Base-by-base conservation (phyloP, 2,329 filamentous ascomycete genomes). In the Chrysosporium keratinophilum region DNA sequence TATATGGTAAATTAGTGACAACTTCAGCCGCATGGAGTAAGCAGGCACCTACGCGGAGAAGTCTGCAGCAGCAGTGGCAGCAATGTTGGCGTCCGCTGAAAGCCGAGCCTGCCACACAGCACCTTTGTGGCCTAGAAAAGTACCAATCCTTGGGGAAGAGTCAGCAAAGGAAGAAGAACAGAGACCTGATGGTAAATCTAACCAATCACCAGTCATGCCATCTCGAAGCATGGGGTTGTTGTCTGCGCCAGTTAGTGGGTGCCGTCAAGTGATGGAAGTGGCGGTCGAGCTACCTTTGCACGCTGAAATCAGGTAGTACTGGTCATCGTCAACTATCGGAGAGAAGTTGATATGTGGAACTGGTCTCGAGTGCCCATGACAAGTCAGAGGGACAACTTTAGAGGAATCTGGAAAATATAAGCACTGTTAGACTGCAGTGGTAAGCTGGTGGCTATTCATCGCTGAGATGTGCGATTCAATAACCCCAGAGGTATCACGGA, bases 141-240 rank as follows among this genome's bases (percentile, higher is more conserved):
- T 97, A 47, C 93, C 93, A 62, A 97, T 97, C 87, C 79, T 81
- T 41, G 35, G 34, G 28, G 23, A 40, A 17, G 44, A 44, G 47
- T 57, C 47, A 56, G 42, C 31, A 39, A 14, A 15, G 10, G 10
- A 12, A 33, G 23, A 23, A 10, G 17, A 10, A 28, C 9, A 28
- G 31, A 40, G 1, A 17, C 6, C 11, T 33, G 35, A 47, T 40
- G 4, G 10, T n/a, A 33, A 20, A 23, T 61, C 76, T 56, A 75
- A 87, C 87, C 90, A 96, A 70, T 96, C 90, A 56, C 93, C 93
- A 46, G 91, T 98, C 57, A 94, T 80, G 58, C 93, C 93, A 73
- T 97, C 88, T 60, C 93, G 87, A 62, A 98, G 85, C 90, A 97
- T 97, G 49, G 93, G 93, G 69, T 97, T 97, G 66, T 91, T 91